Percentiles rank a stretch among this genome's conserved stretches.
These are phyloP conservation scores for Fusarium sp. DNA, from an alignment of 2,329 filamentous ascomycete genomes.

Conservation along the genomic window DNA sequence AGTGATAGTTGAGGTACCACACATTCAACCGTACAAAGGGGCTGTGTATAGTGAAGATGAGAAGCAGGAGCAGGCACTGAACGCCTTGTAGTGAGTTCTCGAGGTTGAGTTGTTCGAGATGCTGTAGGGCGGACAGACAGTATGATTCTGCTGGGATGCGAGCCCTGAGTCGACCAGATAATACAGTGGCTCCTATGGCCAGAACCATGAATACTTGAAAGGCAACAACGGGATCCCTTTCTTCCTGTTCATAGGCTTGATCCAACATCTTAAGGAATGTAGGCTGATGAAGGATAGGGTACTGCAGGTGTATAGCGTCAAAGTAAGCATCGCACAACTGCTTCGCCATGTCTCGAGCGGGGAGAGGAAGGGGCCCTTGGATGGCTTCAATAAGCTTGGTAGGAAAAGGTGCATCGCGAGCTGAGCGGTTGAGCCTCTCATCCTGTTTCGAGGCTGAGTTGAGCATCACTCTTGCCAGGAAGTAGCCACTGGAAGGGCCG, in stretches of 20 bases:
- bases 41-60: conserved; percentile 64
- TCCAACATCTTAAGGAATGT: conserved; percentile 56
- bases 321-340: conserved; percentile 62
- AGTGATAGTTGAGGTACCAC: conserved; percentile 69
- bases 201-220: conserved; percentile 68
- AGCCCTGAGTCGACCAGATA: conserved; percentile 57
- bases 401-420: conserved; percentile 34
- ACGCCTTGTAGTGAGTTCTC: conserved; percentile 62
- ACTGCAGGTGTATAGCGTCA: conserved; percentile 60
- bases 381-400: conserved; percentile 49
- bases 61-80: conserved; percentile 60
- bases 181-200: conserved; percentile 60
- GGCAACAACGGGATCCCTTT: conserved; percentile 46
- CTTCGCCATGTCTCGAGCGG: conserved; percentile 50
- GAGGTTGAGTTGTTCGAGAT: conserved; percentile 59
- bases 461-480: conserved; percentile 63
- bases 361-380: conserved; percentile 49
- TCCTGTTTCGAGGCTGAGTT: conserved; percentile 50
- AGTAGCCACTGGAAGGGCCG: conserved; percentile 67
- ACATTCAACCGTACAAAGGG: conserved; percentile 62
- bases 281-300: conserved; percentile 62
- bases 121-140: conserved; percentile 60
- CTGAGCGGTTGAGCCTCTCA: conserved; percentile 13
- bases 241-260: conserved; percentile 49
- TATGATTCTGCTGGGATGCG: conserved; percentile 62